Base-by-base conservation (phyloP, 2,329 filamentous ascomycete genomes). In the Niveomyces coronatus region DNA sequence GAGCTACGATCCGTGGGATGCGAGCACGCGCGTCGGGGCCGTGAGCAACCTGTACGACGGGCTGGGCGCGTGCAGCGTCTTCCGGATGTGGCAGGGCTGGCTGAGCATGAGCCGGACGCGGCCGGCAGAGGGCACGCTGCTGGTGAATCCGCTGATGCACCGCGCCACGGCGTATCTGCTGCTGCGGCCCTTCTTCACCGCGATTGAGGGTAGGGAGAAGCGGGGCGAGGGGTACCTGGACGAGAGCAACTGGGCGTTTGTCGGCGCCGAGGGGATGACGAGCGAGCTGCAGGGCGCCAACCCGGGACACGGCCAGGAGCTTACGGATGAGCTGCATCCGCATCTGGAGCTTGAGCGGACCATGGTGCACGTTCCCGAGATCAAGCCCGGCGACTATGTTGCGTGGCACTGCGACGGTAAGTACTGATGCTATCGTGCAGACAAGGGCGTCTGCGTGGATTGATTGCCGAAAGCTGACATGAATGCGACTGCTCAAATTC, bases 11-110 rank as follows among this genome's bases (percentile, higher is more conserved):
- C 76, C 86, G 0, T 95, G 82, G 75, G 85, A 94, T 50, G 78
- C 78, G 0, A 76, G 73, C 45, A 71, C 74, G 6, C 73, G 88
- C 4, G 67, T 89, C 0, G 59, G 63, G 0, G 85, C 82, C 3
- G 71, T 76, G 3, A 79, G 75, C 43, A 81, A 94, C 56, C 62
- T 88, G 23, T 91, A 95, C 55, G 70, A 85, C 35, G 85, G 87
- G 1, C 70, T 86, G 0, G 87, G 88, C 0, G 79, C 83, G 1
- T 94, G 85, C 60, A 81, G 73, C 31, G 85, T 87, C 66, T 87
- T 94, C 60, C 74, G 89, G 27, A 82, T 86, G 70, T 89, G 85
- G 57, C 88, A 95, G 60, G 88, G 86, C 14, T 95, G 88, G 88
- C 59, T 95, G 37, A 75, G 74, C 43, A 80, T 95, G 70, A 86